phyloP scores from a whole-genome alignment of 805 yeast species.

The Grigorovia humatica region DNA sequence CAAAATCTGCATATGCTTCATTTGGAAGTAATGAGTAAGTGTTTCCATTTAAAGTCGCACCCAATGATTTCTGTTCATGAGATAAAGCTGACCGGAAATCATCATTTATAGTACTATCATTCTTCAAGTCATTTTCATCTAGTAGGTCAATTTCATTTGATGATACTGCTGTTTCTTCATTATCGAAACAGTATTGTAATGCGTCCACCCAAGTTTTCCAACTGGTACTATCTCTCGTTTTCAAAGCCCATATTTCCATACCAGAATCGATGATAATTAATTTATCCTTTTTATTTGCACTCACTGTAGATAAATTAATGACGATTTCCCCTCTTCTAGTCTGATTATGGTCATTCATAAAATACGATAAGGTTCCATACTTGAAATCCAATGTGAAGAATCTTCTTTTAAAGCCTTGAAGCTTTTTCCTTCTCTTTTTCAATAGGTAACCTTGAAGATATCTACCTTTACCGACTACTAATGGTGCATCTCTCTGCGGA shows the following conservation, averaged over 20 bases:
- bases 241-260: conserved; percentile 85
- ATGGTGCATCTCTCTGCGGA: conserved; percentile 8
- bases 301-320: conserved; percentile 66
- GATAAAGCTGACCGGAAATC: not conserved
- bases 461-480: conserved; percentile 40
- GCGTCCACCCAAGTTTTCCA: conserved; percentile 81
- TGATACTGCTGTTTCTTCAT: conserved; percentile 3
- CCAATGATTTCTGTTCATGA: conserved; percentile 1
- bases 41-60: not conserved
- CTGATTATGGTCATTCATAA: conserved; percentile 56
- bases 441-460: conserved; percentile 67
- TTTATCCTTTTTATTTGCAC: conserved; percentile 57
- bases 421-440: conserved; percentile 72
- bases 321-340: conserved; percentile 85
- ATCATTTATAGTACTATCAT: not conserved
- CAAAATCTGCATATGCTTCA: conserved; percentile 14
- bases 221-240: conserved; percentile 52
- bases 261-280: conserved; percentile 86
- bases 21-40: conserved; percentile 12
- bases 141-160: not conserved
- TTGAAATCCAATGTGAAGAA: conserved; percentile 75
- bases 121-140: not conserved
- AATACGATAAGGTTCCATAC: conserved; percentile 76
- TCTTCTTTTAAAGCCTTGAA: conserved; percentile 79
- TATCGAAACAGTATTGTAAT: conserved; percentile 37